phyloP scores from a whole-genome alignment of 2,329 filamentous ascomycete genomes.

The Cytospora schulzeri region DNA sequence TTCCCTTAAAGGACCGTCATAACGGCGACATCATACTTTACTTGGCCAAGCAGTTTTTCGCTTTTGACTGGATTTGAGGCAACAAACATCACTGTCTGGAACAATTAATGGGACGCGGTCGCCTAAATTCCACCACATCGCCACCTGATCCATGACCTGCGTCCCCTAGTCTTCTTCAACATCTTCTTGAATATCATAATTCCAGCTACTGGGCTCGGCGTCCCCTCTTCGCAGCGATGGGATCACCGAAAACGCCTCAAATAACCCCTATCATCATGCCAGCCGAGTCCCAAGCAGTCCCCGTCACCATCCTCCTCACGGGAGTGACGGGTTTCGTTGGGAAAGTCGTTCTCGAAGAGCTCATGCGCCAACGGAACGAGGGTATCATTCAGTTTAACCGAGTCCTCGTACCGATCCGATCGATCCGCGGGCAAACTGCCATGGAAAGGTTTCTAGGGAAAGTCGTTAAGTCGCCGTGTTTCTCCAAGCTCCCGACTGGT shows the following conservation, averaged over 20 bases:
- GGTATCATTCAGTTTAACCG: constrained; percentile 16
- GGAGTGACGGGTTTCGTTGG: constrained; percentile 29
- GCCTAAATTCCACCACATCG: not conserved
- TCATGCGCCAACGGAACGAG: constrained; percentile 16
- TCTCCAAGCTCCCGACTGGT: constrained; percentile 11
- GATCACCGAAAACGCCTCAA: not conserved
- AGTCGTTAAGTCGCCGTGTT: constrained; percentile 22
- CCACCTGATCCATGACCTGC: not conserved
- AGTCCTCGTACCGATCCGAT: constrained; percentile 17
- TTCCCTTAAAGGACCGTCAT: not conserved
- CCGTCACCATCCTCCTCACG: constrained; percentile 24
- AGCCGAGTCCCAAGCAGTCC: not conserved
- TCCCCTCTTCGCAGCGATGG: not conserved
- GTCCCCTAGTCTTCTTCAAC: constrained; percentile 2
- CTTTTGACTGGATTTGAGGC: not conserved
- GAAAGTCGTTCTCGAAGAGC: constrained; percentile 28
- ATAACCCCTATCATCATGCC: not conserved
- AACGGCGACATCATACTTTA: not conserved
- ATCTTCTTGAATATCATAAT: not conserved
- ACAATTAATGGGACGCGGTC: constrained; percentile 1
- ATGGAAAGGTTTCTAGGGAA: constrained; percentile 12
- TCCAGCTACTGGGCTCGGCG: not conserved
- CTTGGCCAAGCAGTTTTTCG: not conserved
- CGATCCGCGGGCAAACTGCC: constrained; percentile 9
- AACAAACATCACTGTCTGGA: not conserved